Conservation (phyloP, 805 yeast genomes). For the Monosporozyma solicola region DNA sequence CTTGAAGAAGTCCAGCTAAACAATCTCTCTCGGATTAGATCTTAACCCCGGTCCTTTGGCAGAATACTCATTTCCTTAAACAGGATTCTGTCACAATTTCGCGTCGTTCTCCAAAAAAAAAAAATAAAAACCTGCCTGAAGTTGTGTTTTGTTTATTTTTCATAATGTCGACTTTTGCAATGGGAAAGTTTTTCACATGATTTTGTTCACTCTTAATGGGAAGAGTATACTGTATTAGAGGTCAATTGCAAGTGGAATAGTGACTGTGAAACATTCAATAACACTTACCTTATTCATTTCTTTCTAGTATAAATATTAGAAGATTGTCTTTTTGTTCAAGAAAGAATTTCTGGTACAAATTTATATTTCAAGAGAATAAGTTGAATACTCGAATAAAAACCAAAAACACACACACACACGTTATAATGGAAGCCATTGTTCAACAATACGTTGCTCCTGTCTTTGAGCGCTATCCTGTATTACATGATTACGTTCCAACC, state of each 20-base stretch:
- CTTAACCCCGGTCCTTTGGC: neutral
- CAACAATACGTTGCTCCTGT: conserved; percentile 14
- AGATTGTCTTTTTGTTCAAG: neutral
- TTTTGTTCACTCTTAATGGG: neutral
- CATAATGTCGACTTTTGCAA: neutral
- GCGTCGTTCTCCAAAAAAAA: neutral
- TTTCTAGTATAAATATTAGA: neutral
- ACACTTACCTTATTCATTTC: neutral
- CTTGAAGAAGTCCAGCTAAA: neutral
- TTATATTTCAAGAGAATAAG: neutral
- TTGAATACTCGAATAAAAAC: neutral
- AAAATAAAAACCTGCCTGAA: no score
- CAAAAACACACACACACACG: neutral
- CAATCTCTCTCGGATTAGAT: neutral
- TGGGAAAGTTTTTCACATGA: conserved; percentile 1
- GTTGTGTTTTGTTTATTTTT: neutral
- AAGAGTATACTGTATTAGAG: neutral
- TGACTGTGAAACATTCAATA: neutral
- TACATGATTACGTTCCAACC: conserved; percentile 21
- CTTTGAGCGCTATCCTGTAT: conserved; percentile 15
- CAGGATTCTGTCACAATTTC: neutral
- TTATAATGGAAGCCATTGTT: conserved; percentile 9
- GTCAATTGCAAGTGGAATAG: neutral
- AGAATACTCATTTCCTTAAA: neutral
- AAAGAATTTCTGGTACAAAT: neutral